These are phyloP conservation scores for Stromatinia cepivora DNA, from an alignment of 2,329 filamentous ascomycete genomes.

Conservation along the genomic window DNA sequence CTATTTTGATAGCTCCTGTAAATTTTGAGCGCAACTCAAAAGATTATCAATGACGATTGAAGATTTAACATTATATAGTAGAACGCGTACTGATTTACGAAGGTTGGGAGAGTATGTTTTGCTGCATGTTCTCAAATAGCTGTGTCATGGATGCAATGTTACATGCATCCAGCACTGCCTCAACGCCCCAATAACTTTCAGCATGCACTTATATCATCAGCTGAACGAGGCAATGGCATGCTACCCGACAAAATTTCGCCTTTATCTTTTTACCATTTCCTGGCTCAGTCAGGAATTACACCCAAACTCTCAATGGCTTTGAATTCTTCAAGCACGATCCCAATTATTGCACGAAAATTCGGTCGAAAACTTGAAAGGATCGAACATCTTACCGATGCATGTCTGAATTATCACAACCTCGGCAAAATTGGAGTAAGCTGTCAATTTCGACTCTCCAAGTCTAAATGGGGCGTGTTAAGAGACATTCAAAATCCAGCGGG, in stretches of 20 bases:
- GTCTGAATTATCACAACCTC: background rate
- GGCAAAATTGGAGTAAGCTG: conserved; percentile 11
- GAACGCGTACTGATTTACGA: too few species aligned
- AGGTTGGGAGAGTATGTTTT: too few species aligned
- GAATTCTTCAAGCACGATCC: background rate
- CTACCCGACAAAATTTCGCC: background rate
- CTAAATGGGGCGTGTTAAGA: background rate
- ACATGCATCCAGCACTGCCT: background rate
- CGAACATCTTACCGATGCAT: background rate
- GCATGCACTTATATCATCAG: background rate
- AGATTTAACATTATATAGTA: too few species aligned
- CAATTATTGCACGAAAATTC: conserved; percentile 5
- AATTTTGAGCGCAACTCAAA: background rate
- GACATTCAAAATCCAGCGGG: conserved; percentile 4
- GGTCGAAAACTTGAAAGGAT: background rate
- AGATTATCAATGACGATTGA: background rate
- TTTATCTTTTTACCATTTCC: background rate
- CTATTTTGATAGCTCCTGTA: background rate
- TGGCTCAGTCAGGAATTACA: background rate
- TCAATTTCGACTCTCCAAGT: background rate
- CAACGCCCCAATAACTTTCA: background rate
- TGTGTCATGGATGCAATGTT: background rate
- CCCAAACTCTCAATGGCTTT: background rate
- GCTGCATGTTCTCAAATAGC: background rate
- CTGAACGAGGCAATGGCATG: background rate